Evolutionary conservation across 768 basidiomycete genomes (phyloP).

Genomic region (Cyclocybe aegerita): DNA sequence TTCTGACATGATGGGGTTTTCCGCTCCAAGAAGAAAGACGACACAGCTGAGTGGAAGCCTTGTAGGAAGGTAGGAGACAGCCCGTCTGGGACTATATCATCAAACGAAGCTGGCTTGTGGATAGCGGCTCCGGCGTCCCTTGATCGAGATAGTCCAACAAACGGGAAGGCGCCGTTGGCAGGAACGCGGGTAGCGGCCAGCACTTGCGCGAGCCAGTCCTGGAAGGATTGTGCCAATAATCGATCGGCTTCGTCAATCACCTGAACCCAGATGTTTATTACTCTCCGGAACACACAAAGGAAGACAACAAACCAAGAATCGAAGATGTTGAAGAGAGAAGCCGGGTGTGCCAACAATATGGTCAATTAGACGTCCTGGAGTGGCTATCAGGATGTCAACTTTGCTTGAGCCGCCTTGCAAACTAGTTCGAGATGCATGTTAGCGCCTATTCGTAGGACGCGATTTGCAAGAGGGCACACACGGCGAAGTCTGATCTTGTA

Average conservation of each 20-base stretch:
- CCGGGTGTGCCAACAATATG: constrained; percentile 86
- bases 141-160: too few species aligned
- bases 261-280: constrained; percentile 34
- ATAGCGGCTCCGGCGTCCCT: too few species aligned
- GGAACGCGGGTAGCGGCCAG: constrained; percentile 63
- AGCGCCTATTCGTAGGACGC: neutral
- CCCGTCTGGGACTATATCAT: constrained; percentile 3
- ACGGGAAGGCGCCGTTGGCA: neutral
- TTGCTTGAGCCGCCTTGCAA: constrained; percentile 85
- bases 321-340: constrained; percentile 90
- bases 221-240: constrained; percentile 92
- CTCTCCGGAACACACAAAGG: neutral
- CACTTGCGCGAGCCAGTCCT: constrained; percentile 90
- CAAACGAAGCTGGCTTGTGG: neutral
- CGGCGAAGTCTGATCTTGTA: constrained; percentile 58
- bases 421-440: constrained; percentile 33
- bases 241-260: constrained; percentile 98
- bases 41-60: constrained; percentile 35
- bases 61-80: constrained; percentile 55
- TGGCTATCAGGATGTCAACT: constrained; percentile 93
- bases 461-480: constrained; percentile 27
- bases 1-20: constrained; percentile 82
- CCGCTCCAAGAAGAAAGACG: constrained; percentile 55
- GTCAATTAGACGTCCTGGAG: constrained; percentile 93
- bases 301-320: constrained; percentile 73